Base-by-base conservation (phyloP, 2,329 filamentous ascomycete genomes). In the Ophiostoma ulmi region DNA sequence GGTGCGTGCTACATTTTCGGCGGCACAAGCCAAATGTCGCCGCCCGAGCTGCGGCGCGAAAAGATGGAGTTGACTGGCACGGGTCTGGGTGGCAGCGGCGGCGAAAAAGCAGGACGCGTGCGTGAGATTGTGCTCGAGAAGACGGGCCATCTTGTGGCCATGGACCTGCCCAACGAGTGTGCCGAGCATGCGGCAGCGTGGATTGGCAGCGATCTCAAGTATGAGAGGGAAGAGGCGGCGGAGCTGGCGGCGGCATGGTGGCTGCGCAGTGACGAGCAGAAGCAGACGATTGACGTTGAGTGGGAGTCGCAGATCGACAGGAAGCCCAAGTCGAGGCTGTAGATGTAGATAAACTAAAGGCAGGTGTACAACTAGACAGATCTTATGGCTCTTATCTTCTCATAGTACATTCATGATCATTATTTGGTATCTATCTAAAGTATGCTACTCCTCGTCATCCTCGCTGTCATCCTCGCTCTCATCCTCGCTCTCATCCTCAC, bases 131-230 rank as follows among this genome's bases (percentile, higher is more conserved):
- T 87, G 20, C 79, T 95, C 8, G 80, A 90, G 38, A 85, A 85
- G 0, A 83, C 85, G 6, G 93, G 94, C 0, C 94, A 98, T 79
- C 79, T 97, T 61, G 87, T 97, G 38, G 90, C 94, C 0, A 91
- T 97, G 87, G 93, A 97, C 79, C 85, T 86, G 55, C 91, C 91
- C 0, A 81, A 76, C 1, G 83, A 87, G 75, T 91, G 89, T 73
- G 94, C 92, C 1, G 81, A 85, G 71, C 79, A 85, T 22, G 84
- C 86, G 0, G 85, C 84, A 0, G 76, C 78, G 36, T 92, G 88
- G 83, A 78, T 91, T 70, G 82, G 78, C 0, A 75, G 76, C n/a
- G 87, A 90, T 77, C 74, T 91, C 73, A 77, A 80, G 61, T 78
- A 81, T 38, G 91, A 88, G 87, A 80, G 82, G 73, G 78, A 76